Conservation (phyloP, 768 basidiomycete species). For the Trametes villosa region DNA sequence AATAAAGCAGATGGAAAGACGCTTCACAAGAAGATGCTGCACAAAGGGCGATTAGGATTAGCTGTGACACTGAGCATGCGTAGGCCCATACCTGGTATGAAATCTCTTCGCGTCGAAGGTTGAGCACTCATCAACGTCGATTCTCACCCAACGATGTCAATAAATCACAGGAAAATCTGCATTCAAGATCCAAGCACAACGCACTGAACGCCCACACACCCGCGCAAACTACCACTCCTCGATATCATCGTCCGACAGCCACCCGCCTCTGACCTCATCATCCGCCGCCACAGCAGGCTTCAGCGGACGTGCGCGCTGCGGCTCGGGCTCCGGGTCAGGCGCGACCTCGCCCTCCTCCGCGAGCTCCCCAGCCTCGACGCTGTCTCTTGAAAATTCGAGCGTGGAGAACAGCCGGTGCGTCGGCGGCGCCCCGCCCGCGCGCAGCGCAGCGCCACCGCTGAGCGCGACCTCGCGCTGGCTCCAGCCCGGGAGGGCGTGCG, state of each 20-base stretch:
- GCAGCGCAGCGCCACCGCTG: conserved; percentile 64
- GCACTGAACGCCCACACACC: not conserved
- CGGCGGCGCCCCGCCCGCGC: conserved; percentile 42
- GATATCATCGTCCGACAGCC: conserved; percentile 42
- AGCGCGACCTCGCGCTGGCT: conserved; percentile 52
- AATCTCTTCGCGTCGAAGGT: no score
- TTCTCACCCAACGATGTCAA: no score
- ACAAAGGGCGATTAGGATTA: no score
- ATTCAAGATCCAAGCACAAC: not conserved
- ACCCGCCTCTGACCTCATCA: conserved; percentile 32
- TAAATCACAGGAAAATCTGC: no score
- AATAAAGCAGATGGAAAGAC: no score
- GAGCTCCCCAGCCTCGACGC: conserved; percentile 19
- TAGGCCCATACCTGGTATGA: no score
- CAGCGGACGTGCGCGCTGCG: conserved; percentile 35
- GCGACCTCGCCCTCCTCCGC: conserved; percentile 28
- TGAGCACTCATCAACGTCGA: no score
- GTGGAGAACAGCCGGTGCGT: conserved; percentile 57
- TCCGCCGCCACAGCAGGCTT: conserved; percentile 42
- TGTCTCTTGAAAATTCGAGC: conserved; percentile 45
- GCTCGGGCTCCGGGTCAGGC: conserved; percentile 33
- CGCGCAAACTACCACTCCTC: conserved; percentile 36
- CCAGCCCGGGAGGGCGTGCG: conserved; percentile 47
- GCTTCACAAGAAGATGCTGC: no score
- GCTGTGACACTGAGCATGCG: no score